Conservation (phyloP, 1,284 basidiomycete genomes). For the Trametes polyzona region DNA sequence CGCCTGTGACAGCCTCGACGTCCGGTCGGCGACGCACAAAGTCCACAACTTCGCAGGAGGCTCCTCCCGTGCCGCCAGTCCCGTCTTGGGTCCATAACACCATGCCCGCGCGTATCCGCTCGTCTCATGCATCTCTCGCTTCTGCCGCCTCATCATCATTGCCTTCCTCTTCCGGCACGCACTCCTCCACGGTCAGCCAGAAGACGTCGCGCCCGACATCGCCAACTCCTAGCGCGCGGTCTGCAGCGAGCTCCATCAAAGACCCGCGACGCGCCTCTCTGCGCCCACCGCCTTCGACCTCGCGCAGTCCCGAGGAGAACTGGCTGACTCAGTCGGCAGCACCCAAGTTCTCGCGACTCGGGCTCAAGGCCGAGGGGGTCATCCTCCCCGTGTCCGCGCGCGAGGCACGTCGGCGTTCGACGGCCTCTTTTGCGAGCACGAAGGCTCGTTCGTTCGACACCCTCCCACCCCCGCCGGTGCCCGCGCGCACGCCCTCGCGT, state of each 20-base stretch:
- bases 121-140: not conserved
- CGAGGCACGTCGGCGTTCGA: conserved; percentile 25
- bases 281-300: conserved; percentile 22
- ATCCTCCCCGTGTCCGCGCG: conserved; percentile 48
- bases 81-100: conserved; percentile 15
- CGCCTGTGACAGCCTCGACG: not conserved
- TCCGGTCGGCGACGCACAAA: conserved; percentile 7
- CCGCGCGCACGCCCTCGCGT: conserved; percentile 7
- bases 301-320: conserved; percentile 33
- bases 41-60: conserved; percentile 10
- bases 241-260: conserved; percentile 2
- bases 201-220: conserved; percentile 12
- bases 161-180: not conserved
- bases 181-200: not conserved
- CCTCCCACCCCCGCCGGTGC: conserved; percentile 1
- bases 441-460: conserved; percentile 2
- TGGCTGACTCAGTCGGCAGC: conserved; percentile 47
- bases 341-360: conserved; percentile 49
- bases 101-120: not conserved
- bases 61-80: conserved; percentile 18
- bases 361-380: conserved; percentile 42
- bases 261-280: conserved; percentile 6
- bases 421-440: not conserved
- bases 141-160: not conserved
- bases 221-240: conserved; percentile 12